These are phyloP conservation scores for Phylloboletellus chloephorus DNA, from an alignment of 1,284 basidiomycete genomes.

Conservation along the genomic window DNA sequence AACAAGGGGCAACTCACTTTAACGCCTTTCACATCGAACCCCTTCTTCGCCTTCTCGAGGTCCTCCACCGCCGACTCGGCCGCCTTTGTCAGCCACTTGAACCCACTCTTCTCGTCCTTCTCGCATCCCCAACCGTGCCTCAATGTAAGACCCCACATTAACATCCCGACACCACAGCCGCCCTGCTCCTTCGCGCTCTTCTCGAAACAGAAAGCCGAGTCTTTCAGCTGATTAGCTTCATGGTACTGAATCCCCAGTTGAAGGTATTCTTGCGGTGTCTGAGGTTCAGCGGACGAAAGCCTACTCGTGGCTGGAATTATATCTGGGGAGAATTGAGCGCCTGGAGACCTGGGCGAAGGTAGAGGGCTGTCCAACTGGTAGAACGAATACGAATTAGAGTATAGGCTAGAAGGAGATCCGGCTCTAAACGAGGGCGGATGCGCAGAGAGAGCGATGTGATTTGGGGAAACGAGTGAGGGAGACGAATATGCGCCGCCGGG, in stretches of 20 bases:
- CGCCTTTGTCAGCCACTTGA: conserved; percentile 78
- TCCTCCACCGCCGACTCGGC: conserved; percentile 79
- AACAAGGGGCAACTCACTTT: conserved; percentile 32
- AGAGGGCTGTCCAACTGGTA: conserved; percentile 49
- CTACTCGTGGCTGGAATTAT: conserved; percentile 19
- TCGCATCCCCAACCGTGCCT: conserved; percentile 85
- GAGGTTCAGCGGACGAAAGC: conserved; percentile 18
- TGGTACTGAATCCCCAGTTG: conserved; percentile 79
- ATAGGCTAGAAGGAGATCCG: conserved; percentile 47
- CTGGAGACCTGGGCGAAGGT: conserved; percentile 36
- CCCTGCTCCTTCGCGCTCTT: conserved; percentile 69
- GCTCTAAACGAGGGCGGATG: conserved; percentile 33
- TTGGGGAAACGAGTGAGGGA: conserved; percentile 14
- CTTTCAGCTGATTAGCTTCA: conserved; percentile 68
- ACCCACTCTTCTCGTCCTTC: conserved; percentile 73
- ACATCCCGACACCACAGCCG: conserved; percentile 85
- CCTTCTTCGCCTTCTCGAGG: conserved; percentile 53
- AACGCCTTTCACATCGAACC: conserved; percentile 36
- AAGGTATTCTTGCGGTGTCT: conserved; percentile 58
- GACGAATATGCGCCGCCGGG: conserved; percentile 15
- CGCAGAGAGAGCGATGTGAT: conserved; percentile 17
- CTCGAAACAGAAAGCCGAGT: conserved; percentile 78
- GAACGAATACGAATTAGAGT: conserved; percentile 58
- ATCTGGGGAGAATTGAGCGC: conserved; percentile 17
- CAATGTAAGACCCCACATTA: conserved; percentile 88